Evolutionary conservation across 2,329 filamentous ascomycete species (phyloP), one percentile per base, ranked within the genome.

Genomic region (Exophiala sideris): DNA sequence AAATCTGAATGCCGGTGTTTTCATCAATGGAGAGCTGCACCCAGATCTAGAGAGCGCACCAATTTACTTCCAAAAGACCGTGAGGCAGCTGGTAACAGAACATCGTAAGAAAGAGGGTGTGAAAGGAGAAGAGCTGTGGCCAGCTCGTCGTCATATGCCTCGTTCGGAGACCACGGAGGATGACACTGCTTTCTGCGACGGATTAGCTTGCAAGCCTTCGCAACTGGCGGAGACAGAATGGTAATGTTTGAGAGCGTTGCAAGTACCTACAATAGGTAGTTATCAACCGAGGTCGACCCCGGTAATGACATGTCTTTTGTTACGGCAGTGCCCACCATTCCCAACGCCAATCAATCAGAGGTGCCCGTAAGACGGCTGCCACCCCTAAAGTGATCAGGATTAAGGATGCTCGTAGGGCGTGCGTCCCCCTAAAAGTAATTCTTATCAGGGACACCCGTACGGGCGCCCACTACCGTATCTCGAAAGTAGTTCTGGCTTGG

Each of bases 1-100:
- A 65, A 85, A 84, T 65, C 72, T 86, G 57, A 79, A 80, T 65
- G 72, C 76, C 0, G 81, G 82, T 2, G 75, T 83, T 34, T 85
- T 83, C 58, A 70, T 82, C 63, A 84, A 81, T 62, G 82, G 81
- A 45, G 77, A 84, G 66, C 68, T 84, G 65, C 82, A 85, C 64
- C 79, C 83, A 0, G 69, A 72, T 34, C 74, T 79, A 70, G 82
- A 86, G 64, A 78, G 81, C 64, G 77, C 78, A 0, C 76, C 79
- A 0, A 68, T 83, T 1, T 77, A 76, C 67, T 82, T 83, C 73
- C 79, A 83, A 69, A 73, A 73, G 18, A 62, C 67, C 4, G 74
- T 81, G 32, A 75, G 79, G 4, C 74, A 79, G 39, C 58, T 76
- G 11, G 67, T 83, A 44, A 70, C 70, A 46, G 69, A 71, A 33